Evolutionary conservation across 140 eudicot species (phyloP).

Genomic region (Flaveria floridana): DNA sequence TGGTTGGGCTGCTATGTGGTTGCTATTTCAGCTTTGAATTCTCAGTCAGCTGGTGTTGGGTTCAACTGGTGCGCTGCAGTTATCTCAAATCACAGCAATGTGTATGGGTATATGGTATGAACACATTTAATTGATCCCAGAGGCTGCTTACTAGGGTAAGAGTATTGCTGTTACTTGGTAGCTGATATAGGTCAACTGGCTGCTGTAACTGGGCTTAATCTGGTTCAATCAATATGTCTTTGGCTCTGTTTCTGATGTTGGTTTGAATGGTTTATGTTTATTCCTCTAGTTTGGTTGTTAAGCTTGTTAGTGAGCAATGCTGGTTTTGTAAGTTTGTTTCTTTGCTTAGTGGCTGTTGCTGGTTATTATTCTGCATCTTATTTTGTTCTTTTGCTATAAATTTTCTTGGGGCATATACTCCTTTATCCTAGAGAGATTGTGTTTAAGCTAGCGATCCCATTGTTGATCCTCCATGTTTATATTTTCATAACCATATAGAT

Average conservation of each 20-base stretch:
- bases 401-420: background rate
- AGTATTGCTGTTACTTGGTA: background rate
- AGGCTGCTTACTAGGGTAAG: background rate
- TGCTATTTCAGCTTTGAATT: too few species aligned
- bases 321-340: background rate
- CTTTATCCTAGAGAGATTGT: background rate
- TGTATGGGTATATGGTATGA: too few species aligned
- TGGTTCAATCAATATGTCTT: background rate
- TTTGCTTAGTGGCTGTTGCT: background rate
- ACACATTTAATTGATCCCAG: background rate
- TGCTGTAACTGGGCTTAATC: background rate
- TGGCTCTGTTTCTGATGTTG: background rate
- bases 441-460: background rate
- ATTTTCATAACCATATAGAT: background rate
- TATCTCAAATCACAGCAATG: background rate
- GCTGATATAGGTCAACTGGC: background rate
- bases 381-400: background rate
- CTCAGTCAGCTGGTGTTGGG: background rate
- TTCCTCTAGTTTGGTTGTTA: background rate
- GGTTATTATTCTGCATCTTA: background rate
- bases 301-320: too few species aligned
- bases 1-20: background rate
- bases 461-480: background rate
- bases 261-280: background rate
- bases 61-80: background rate